These are phyloP conservation scores for Solanum chmielewskii DNA, from an alignment of 257 asterid genomes.

Conservation along the genomic window DNA sequence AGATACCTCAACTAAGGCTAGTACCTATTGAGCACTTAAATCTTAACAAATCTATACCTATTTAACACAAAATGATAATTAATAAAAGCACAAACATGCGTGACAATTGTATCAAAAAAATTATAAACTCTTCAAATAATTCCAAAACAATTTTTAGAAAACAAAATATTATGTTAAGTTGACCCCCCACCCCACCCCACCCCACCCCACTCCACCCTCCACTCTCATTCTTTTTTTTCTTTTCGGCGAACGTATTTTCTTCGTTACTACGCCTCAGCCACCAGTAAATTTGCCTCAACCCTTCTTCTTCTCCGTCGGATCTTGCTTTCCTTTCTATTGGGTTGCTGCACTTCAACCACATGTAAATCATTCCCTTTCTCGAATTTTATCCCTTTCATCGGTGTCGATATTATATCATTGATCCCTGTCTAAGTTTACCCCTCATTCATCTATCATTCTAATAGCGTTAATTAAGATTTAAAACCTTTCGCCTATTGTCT, in stretches of 20 bases:
- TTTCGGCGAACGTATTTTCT: not conserved
- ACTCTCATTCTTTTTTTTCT: too few species aligned
- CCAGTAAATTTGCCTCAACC: not conserved
- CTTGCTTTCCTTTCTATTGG: not conserved
- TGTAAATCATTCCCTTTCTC: not conserved
- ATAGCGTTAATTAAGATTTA: not conserved
- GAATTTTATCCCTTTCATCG: too few species aligned
- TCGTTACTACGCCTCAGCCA: not conserved
- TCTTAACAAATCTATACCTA: too few species aligned
- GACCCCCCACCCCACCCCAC: not conserved
- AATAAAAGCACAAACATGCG: too few species aligned
- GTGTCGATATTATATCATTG: too few species aligned
- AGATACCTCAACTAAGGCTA: too few species aligned
- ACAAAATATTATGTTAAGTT: too few species aligned
- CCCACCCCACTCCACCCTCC: not conserved
- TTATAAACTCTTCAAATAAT: too few species aligned
- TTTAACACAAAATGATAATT: too few species aligned
- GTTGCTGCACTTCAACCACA: not conserved
- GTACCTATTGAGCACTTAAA: too few species aligned
- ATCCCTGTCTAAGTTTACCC: not conserved
- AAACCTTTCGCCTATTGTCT: not conserved
- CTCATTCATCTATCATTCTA: not conserved
- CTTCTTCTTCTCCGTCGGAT: not conserved
- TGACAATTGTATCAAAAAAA: too few species aligned
- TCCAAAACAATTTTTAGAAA: too few species aligned